phyloP scores from a whole-genome alignment of 148 eudicot genomes.

The Bassia scoparia region DNA sequence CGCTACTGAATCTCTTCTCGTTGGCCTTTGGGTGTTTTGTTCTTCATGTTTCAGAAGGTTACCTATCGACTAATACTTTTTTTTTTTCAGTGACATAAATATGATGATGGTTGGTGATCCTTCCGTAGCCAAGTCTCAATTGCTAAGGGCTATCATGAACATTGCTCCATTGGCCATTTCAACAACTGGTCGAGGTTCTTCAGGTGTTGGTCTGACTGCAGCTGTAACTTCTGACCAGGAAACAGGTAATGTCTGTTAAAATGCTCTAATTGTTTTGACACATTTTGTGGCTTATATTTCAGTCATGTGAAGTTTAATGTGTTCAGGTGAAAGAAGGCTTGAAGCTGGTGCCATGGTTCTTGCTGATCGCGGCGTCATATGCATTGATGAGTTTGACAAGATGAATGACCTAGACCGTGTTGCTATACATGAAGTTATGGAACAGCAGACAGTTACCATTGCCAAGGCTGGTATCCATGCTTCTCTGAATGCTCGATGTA shows the following conservation, averaged over 20 bases:
- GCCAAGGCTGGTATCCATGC: conserved; percentile 99
- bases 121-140: conserved; percentile 97
- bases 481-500: conserved; percentile 97
- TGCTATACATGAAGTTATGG: conserved; percentile 99
- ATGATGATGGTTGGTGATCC: conserved; percentile 99
- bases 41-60: background rate
- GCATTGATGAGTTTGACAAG: conserved; percentile 98
- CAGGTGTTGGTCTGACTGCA: conserved; percentile 99
- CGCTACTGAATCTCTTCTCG: background rate
- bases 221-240: conserved; percentile 99
- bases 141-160: conserved; percentile 94
- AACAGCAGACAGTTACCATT: conserved; percentile 99
- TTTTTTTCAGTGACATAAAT: conserved; percentile 72
- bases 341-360: conserved; percentile 99
- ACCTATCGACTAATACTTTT: background rate
- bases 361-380: conserved; percentile 97
- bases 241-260: conserved; percentile 54
- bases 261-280: background rate
- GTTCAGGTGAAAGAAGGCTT: conserved; percentile 88
- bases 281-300: background rate
- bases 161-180: conserved; percentile 98
- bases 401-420: conserved; percentile 99
- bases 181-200: conserved; percentile 96
- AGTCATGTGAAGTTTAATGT: background rate
- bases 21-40: background rate